A percentile compares a stretch with the other conserved stretches of the same genome.
phyloP scores from a whole-genome alignment of 306 rosid genomes.

The Begonia peltatifolia region DNA sequence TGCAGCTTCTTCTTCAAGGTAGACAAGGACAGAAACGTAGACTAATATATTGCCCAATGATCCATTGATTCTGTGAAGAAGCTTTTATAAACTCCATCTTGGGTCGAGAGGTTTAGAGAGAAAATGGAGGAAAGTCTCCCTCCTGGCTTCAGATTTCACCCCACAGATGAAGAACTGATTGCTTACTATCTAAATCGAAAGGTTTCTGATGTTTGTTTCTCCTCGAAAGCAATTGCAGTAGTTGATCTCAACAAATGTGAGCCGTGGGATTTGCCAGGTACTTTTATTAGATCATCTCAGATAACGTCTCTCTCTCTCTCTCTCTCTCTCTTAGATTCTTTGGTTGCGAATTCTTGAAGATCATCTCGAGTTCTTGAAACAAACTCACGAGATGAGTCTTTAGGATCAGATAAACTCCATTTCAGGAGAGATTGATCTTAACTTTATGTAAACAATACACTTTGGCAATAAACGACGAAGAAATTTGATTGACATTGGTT shows the following conservation, averaged over 20 bases:
- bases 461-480: not conserved
- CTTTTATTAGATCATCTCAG: not conserved
- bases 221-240: slow-evolving; percentile 51
- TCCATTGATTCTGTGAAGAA: not conserved
- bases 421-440: too few relatives aligned
- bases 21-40: not conserved
- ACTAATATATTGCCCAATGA: not conserved
- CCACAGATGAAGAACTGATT: slow-evolving; percentile 25
- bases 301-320: too few relatives aligned
- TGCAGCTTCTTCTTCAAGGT: not conserved
- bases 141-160: slow-evolving; percentile 80
- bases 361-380: too few relatives aligned
- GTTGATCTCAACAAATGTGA: slow-evolving; percentile 92
- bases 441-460: too few relatives aligned
- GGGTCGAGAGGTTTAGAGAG: not conserved
- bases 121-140: slow-evolving; percentile 68
- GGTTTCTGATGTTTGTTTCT: slow-evolving; percentile 54
- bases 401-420: not conserved
- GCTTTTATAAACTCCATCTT: not conserved
- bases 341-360: too few relatives aligned
- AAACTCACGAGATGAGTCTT: not conserved
- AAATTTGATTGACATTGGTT: not conserved
- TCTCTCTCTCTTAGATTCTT: too few relatives aligned
- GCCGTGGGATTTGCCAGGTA: slow-evolving; percentile 98
- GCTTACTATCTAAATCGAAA: slow-evolving; percentile 49